Percentiles rank a stretch among this genome's conserved stretches.
Conservation (phyloP, 78 protist species). For the Dictyostelium citrinum region DNA sequence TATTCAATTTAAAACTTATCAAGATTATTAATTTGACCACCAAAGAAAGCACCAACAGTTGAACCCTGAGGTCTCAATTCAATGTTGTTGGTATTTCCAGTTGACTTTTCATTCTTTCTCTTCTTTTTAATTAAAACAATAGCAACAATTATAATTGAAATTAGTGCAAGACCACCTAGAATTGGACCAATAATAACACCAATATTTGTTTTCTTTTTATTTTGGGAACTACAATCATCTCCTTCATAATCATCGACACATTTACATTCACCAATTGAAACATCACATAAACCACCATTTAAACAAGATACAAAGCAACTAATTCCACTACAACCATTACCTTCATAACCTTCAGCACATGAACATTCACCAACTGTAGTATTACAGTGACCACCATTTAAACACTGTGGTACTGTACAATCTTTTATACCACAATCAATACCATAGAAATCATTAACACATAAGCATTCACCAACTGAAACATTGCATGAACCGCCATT, state of each 20-base stretch:
- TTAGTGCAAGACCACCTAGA: neutral
- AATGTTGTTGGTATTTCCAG: neutral
- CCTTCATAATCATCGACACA: neutral
- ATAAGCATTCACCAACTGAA: neutral
- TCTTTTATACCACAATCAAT: neutral
- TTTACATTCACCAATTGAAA: neutral
- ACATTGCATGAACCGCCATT: neutral
- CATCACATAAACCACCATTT: neutral
- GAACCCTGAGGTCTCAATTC: conserved; percentile 22
- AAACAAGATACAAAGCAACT: neutral
- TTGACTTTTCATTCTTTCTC: too few relatives aligned
- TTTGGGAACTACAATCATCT: neutral
- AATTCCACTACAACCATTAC: neutral
- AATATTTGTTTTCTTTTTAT: too few relatives aligned
- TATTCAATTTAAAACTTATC: neutral
- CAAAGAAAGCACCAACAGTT: conserved; percentile 16
- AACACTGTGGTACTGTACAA: neutral
- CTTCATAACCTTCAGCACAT: neutral
- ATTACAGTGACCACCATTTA: neutral
- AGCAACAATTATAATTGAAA: too few relatives aligned
- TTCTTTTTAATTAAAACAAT: too few relatives aligned
- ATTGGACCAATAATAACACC: too few relatives aligned
- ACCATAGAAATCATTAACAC: neutral
- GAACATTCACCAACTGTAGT: neutral
- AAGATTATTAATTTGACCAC: neutral